Percentiles rank a stretch among this genome's conserved stretches.
Evolutionary conservation across 768 basidiomycete species (phyloP).

Genomic region (Leccinum broughii): DNA sequence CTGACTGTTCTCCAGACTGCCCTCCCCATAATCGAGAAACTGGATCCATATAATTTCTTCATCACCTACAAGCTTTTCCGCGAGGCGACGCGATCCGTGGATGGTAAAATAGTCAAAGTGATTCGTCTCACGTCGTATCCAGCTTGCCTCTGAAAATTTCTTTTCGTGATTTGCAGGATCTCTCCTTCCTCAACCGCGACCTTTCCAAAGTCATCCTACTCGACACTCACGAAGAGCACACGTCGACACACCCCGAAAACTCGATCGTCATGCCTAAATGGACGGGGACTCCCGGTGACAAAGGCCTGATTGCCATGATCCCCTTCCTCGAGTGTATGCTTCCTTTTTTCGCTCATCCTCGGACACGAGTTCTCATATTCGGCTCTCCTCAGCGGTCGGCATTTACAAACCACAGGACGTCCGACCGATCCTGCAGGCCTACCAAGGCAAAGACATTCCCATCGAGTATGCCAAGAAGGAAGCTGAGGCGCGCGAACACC

Average conservation of each 20-base stretch:
- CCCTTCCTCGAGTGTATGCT: slow-evolving; percentile 90
- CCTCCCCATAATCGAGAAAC: slow-evolving; percentile 82
- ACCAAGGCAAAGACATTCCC: slow-evolving; percentile 85
- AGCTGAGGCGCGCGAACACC: slow-evolving; percentile 72
- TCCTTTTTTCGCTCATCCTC: background rate
- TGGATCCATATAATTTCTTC: slow-evolving; percentile 91
- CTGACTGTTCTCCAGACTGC: slow-evolving; percentile 63
- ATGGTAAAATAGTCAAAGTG: slow-evolving; percentile 87
- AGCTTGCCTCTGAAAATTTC: background rate
- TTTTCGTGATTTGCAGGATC: slow-evolving; percentile 42
- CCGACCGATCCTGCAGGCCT: slow-evolving; percentile 81
- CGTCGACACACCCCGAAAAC: slow-evolving; percentile 83
- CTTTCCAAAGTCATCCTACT: slow-evolving; percentile 86
- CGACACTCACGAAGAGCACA: slow-evolving; percentile 82
- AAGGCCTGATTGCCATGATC: slow-evolving; percentile 86
- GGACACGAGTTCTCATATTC: background rate
- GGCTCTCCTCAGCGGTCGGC: slow-evolving; percentile 66
- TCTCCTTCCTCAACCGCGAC: slow-evolving; percentile 93
- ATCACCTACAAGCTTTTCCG: slow-evolving; percentile 90
- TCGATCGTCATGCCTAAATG: slow-evolving; percentile 82
- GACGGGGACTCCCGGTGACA: slow-evolving; percentile 76
- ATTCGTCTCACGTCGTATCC: background rate
- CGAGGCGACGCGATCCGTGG: slow-evolving; percentile 81
- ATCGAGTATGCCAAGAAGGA: slow-evolving; percentile 89
- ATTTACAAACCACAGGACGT: slow-evolving; percentile 89